phyloP scores from a whole-genome alignment of 148 eudicot genomes.

The Vaccinium myrtillus region DNA sequence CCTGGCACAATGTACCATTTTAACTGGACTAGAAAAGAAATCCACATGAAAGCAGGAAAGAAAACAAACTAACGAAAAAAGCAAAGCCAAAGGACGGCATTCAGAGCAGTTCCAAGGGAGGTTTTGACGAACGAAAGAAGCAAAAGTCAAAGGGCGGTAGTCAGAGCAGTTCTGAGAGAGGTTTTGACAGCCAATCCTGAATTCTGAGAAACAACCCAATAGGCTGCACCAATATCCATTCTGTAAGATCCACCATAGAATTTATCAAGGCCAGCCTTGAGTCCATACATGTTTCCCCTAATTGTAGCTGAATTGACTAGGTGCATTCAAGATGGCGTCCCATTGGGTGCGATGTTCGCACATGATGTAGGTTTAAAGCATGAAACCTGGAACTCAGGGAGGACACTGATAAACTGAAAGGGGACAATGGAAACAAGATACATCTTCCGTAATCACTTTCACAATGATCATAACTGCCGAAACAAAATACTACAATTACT shows the following conservation, averaged over 20 bases:
- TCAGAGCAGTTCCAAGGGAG: background rate
- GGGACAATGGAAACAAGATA: background rate
- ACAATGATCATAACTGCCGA: background rate
- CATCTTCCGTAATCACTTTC: background rate
- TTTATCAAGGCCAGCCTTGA: background rate
- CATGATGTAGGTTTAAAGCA: background rate
- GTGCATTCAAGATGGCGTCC: background rate
- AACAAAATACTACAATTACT: background rate
- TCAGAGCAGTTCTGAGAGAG: background rate
- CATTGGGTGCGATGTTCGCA: background rate
- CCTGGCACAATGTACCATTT: too few species aligned
- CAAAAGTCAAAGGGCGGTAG: background rate
- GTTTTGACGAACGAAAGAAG: background rate
- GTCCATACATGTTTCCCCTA: background rate
- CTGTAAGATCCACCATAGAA: background rate
- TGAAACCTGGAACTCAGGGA: background rate
- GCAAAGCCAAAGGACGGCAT: background rate
- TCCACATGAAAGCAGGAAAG: background rate
- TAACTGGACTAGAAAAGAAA: background rate
- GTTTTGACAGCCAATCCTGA: background rate
- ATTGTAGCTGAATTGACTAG: background rate
- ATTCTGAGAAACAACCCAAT: background rate
- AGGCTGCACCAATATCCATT: background rate
- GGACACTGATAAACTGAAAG: background rate
- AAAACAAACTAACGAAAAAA: background rate